Conservation (phyloP, 1,284 basidiomycete genomes). For the Athelia sp. region DNA sequence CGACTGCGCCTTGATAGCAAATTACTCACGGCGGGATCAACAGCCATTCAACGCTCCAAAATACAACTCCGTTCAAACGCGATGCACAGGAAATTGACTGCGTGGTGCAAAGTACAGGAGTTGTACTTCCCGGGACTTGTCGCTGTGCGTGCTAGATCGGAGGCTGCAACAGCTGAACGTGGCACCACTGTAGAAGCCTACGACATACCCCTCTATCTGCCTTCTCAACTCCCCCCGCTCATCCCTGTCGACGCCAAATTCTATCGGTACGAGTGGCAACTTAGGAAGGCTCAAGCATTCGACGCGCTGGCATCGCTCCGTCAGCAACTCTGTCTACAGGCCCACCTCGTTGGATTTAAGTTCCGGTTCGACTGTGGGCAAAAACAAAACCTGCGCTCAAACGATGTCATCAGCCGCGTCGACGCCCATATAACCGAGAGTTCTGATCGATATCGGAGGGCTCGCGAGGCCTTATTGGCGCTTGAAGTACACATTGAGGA, state of each 20-base stretch:
- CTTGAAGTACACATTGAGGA: too few species aligned
- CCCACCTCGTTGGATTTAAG: conserved; percentile 9
- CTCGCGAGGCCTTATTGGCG: too few species aligned
- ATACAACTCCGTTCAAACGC: conserved; percentile 2
- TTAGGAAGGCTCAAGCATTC: conserved; percentile 8
- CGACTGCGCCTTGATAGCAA: neutral
- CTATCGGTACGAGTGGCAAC: conserved; percentile 5
- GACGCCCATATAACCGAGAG: too few species aligned
- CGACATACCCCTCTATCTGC: conserved; percentile 1
- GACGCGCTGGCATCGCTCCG: conserved; percentile 7
- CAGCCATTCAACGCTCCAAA: conserved; percentile 9
- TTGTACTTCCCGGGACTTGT: conserved; percentile 11
- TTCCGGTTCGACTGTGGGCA: conserved; percentile 9
- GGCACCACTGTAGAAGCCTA: neutral
- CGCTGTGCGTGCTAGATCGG: neutral
- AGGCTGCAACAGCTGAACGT: neutral
- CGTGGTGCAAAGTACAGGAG: conserved; percentile 11
- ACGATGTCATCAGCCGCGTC: too few species aligned
- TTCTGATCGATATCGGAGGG: too few species aligned
- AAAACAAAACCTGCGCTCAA: neutral
- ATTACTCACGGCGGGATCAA: conserved; percentile 8
- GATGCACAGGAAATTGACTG: conserved; percentile 6
- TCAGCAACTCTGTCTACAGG: conserved; percentile 4
- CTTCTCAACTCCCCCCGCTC: neutral
- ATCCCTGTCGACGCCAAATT: conserved; percentile 1